Base-by-base conservation (phyloP, 495 filamentous ascomycete species). In the Tuber umbilicatum region DNA sequence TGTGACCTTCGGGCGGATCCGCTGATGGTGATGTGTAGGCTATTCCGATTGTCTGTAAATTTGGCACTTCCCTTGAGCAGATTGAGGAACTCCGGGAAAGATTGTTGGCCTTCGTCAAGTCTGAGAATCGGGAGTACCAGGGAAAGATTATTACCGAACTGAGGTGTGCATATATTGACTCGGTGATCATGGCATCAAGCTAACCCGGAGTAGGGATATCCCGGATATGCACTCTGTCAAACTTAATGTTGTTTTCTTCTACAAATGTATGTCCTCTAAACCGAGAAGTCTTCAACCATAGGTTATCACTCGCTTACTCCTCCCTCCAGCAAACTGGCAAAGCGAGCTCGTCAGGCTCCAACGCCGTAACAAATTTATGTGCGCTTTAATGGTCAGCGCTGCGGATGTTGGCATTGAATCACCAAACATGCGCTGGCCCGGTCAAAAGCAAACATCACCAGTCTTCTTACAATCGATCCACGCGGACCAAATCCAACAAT, bases 191-290 rank as follows among this genome's bases (percentile, higher is more conserved):
- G 9, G 27, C 12, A 69, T 5, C 35, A 37, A 69, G 88, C 74
- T 85, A 87, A 64, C 5, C 31, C 16, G 27, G 55, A 64, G 55
- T 64, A 74, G 86, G 86, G 81, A 87, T 85, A 71, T 86, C 86
- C 81, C 86, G 82, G 50, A 87, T 69, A 82, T 82, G 80, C 81
- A 82, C 71, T 87, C 86, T 21, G 84, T 97, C 79, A 97, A 91
- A 16, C 87, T 99, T 74, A 97, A 97, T 83, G 90, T 99, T 72
- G 91, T 97, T 76, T 97, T 97, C 85, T 97, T 98, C 85, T 97
- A 97, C 87, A 99, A 97, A 83, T 93, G 55, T 64, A 35, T 35
- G 55, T 35, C 7, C 31, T 17, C 55, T 35, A 35, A 64, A 35
- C 31, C 14, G 5, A 14, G 55, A 12, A 31, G 35, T 64, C 55